Evolutionary conservation across 176 grass and related monocot genomes (phyloP).

Genomic region (Alloteropsis semialata): DNA sequence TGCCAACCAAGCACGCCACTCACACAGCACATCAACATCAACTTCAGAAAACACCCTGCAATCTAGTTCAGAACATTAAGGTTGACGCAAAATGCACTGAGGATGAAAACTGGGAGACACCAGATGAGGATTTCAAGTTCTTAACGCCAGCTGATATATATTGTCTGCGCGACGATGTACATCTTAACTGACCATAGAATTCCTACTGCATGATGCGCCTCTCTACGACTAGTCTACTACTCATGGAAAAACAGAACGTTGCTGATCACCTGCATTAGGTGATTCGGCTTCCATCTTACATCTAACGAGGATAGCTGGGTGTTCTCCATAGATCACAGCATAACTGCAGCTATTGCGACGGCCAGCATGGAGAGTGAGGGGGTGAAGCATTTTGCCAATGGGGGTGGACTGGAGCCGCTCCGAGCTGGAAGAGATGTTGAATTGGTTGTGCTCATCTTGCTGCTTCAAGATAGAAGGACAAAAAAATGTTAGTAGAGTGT

Average conservation of each 20-base stretch:
- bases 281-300: slow-evolving; percentile 9
- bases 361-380: slow-evolving; percentile 25
- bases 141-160: slow-evolving; percentile 19
- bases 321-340: slow-evolving; percentile 28
- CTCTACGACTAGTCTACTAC: neutral
- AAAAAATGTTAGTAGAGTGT: slow-evolving; percentile 11
- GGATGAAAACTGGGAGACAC: neutral
- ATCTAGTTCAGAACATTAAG: neutral
- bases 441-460: slow-evolving; percentile 66
- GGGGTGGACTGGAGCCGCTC: neutral
- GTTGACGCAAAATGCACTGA: slow-evolving; percentile 12
- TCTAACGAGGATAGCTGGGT: neutral
- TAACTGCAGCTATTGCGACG: slow-evolving; percentile 11
- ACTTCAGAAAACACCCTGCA: neutral
- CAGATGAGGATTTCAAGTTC: slow-evolving; percentile 10
- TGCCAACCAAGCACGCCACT: no score
- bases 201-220: neutral
- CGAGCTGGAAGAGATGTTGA: slow-evolving; percentile 41
- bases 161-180: slow-evolving; percentile 5
- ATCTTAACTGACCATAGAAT: slow-evolving; percentile 5
- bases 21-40: neutral
- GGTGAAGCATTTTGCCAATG: neutral
- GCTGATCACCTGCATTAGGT: slow-evolving; percentile 26
- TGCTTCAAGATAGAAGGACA: slow-evolving; percentile 27
- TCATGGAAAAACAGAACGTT: slow-evolving; percentile 1